Evolutionary conservation across 2,329 filamentous ascomycete genomes (phyloP).

Genomic region (Ceratocystis huliohia): DNA sequence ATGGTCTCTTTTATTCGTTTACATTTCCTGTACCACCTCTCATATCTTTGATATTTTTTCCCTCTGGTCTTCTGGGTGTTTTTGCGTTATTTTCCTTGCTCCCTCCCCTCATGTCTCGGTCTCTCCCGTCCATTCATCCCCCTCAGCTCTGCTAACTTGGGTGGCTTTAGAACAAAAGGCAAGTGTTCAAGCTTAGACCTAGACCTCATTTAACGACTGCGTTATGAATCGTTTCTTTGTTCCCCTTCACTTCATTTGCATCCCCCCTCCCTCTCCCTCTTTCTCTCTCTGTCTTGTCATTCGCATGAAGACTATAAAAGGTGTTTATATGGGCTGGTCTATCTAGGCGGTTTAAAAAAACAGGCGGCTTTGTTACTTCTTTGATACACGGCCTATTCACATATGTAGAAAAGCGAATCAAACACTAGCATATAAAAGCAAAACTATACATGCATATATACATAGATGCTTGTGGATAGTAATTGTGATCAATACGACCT

Average conservation of each 20-base stretch:
- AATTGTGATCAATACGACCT: not conserved
- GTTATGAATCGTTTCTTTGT: constrained; percentile 4
- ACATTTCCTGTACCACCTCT: not conserved
- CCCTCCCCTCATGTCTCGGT: not conserved
- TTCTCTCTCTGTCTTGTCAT: not conserved
- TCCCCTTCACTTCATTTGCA: not conserved
- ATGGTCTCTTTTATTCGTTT: constrained; percentile 15
- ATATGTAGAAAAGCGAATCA: constrained; percentile 1
- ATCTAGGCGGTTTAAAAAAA: not conserved
- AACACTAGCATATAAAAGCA: not conserved
- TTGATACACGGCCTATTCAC: not conserved
- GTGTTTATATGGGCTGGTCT: constrained; percentile 2
- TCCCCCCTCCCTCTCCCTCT: not conserved
- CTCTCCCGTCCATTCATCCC: not conserved
- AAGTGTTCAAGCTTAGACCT: constrained; percentile 1
- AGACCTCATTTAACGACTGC: constrained; percentile 1
- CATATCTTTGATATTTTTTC: constrained; percentile 14
- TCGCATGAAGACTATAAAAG: not conserved
- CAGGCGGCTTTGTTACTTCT: not conserved
- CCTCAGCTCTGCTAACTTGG: not conserved
- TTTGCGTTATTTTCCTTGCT: constrained; percentile 8
- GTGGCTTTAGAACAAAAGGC: not conserved
- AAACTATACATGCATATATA: not conserved
- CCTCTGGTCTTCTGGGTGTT: constrained; percentile 1
- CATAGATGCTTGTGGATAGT: not conserved